Evolutionary conservation across 2,329 filamentous ascomycete genomes (phyloP).

Genomic region (Celoporthe dispersa): DNA sequence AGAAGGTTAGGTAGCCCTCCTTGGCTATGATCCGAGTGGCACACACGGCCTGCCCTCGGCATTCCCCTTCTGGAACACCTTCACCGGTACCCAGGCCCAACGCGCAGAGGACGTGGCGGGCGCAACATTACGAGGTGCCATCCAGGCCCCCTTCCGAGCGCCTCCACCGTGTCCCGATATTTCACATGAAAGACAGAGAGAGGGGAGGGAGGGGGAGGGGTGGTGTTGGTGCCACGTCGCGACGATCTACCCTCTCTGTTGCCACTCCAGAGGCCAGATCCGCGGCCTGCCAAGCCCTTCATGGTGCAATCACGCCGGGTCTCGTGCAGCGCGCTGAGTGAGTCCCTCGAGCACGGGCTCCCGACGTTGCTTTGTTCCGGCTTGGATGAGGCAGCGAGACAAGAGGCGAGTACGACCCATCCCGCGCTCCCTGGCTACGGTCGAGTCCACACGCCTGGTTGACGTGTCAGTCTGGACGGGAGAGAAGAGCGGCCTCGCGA

Average conservation of each 20-base stretch:
- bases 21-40: background rate
- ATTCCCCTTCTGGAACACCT: conserved; percentile 2
- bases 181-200: background rate
- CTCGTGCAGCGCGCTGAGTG: conserved; percentile 4
- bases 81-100: background rate
- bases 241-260: background rate
- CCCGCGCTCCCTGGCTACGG: background rate
- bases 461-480: background rate
- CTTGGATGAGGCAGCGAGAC: background rate
- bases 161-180: background rate
- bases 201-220: background rate
- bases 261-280: background rate
- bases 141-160: background rate
- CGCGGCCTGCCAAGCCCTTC: background rate
- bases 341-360: background rate
- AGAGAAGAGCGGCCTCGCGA: background rate
- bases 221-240: background rate
- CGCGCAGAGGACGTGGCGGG: background rate
- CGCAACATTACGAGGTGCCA: conserved; percentile 1
- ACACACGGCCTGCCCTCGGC: background rate
- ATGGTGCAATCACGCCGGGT: background rate
- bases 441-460: background rate
- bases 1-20: too few species aligned
- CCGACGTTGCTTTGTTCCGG: background rate
- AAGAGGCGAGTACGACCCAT: background rate